phyloP scores from a whole-genome alignment of 768 basidiomycete species.

The Leucocoprinus sp. region DNA sequence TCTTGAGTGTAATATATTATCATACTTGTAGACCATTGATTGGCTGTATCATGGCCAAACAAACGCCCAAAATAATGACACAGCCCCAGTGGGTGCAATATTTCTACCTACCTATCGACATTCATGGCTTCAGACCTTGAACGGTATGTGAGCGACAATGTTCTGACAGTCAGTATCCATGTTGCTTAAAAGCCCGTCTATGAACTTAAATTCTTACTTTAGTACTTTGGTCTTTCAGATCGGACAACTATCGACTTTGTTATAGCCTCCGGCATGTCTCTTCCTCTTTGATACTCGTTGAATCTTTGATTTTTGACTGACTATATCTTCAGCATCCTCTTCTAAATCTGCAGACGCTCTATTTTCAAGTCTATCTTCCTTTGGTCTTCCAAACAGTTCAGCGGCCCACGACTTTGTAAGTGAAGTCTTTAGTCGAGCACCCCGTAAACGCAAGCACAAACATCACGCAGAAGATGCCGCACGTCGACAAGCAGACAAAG shows the following conservation, averaged over 20 bases:
- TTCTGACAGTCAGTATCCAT: constrained; percentile 44
- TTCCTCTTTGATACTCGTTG: not conserved
- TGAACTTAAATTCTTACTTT: constrained; percentile 2
- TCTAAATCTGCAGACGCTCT: constrained; percentile 76
- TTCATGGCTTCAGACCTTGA: constrained; percentile 31
- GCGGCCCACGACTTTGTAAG: constrained; percentile 74
- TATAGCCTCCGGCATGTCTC: constrained; percentile 66
- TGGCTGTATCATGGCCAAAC: not conserved
- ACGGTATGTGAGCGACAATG: constrained; percentile 73
- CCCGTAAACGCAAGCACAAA: constrained; percentile 72
- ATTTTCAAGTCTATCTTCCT: constrained; percentile 62
- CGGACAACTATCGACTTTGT: constrained; percentile 81
- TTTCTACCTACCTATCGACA: not conserved
- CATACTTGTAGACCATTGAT: not conserved
- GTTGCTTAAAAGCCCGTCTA: not conserved
- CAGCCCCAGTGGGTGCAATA: constrained; percentile 5
- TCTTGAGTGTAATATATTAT: constrained; percentile 5
- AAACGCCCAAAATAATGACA: constrained; percentile 1
- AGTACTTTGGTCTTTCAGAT: constrained; percentile 85
- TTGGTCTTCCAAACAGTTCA: constrained; percentile 75
- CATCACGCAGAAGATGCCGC: constrained; percentile 33
- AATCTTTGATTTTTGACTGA: not conserved
- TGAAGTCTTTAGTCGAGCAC: constrained; percentile 70
- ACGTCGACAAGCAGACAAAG: constrained; percentile 67
- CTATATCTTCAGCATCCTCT: constrained; percentile 52